Evolutionary conservation across 106 monocot genomes (phyloP).

Genomic region (Amphibolis antarctica): DNA sequence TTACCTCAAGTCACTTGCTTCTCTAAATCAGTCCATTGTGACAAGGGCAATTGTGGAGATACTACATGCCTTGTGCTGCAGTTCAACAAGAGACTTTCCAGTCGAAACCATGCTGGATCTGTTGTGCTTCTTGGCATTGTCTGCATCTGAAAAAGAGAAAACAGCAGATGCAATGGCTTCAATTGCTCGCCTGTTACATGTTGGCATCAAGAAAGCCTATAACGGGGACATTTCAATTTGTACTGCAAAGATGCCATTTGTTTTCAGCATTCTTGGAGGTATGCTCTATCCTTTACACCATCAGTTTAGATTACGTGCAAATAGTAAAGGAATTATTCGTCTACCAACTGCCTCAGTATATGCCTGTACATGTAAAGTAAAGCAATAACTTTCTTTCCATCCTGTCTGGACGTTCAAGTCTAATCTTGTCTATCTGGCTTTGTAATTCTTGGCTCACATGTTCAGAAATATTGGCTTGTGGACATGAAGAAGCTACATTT

Average conservation of each 20-base stretch:
- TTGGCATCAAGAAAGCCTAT: conserved; percentile 57
- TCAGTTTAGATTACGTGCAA: background rate
- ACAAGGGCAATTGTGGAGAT: conserved; percentile 69
- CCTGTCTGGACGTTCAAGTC: background rate
- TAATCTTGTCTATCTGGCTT: background rate
- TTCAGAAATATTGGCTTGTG: conserved; percentile 64
- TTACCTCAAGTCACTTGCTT: conserved; percentile 47
- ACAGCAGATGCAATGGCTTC: conserved; percentile 69
- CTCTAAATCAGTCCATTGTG: conserved; percentile 48
- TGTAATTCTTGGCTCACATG: background rate
- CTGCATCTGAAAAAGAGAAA: conserved; percentile 36
- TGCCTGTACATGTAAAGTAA: background rate
- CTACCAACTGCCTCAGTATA: no score
- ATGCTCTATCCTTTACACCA: conserved; percentile 1
- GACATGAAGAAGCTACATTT: conserved; percentile 77
- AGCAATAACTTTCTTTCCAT: background rate
- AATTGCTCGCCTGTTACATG: conserved; percentile 52
- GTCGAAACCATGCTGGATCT: conserved; percentile 49
- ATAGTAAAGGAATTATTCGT: background rate
- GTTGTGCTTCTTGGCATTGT: conserved; percentile 49
- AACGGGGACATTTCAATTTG: conserved; percentile 40
- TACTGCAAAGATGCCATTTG: conserved; percentile 52
- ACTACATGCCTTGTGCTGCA: conserved; percentile 49
- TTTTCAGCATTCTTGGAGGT: conserved; percentile 81
- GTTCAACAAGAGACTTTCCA: conserved; percentile 31